phyloP scores from a whole-genome alignment of 2,329 filamentous ascomycete species.

The Tolypocladium sp. region DNA sequence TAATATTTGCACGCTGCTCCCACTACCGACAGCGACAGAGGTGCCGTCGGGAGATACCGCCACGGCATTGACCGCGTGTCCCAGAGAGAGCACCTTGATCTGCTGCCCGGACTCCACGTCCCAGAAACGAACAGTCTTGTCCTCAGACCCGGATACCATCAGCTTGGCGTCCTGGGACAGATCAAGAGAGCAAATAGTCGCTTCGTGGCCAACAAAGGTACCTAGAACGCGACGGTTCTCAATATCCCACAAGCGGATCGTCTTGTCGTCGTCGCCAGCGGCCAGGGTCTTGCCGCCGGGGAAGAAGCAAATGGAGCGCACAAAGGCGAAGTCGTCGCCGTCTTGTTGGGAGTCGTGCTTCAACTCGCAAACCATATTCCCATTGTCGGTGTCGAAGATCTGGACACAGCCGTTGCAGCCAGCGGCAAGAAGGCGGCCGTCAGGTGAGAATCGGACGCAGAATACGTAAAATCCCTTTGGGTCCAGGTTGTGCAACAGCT shows the following conservation, averaged over 20 bases:
- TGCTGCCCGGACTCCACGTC: neutral
- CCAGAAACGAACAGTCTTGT: neutral
- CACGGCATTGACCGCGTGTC: neutral
- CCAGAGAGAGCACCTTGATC: neutral
- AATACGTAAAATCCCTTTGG: too few species aligned
- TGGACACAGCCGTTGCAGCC: too few species aligned
- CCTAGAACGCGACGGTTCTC: neutral
- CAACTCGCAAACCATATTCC: too few species aligned
- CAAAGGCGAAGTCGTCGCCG: too few species aligned
- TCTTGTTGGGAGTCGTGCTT: too few species aligned
- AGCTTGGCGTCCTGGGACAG: neutral
- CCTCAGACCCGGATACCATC: neutral
- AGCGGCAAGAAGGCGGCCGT: too few species aligned
- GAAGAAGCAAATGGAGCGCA: too few species aligned
- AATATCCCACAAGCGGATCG: neutral
- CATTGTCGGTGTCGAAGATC: too few species aligned
- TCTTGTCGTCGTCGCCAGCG: neutral
- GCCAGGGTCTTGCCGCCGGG: neutral
- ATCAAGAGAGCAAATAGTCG: neutral
- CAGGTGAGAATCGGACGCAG: too few species aligned
- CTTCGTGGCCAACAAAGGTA: neutral
- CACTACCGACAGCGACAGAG: neutral
- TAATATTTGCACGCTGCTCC: neutral
- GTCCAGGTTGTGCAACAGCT: too few species aligned
- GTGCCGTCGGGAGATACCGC: neutral